Conservation (phyloP, 495 filamentous ascomycete genomes). For the Penicillium fimorum region DNA sequence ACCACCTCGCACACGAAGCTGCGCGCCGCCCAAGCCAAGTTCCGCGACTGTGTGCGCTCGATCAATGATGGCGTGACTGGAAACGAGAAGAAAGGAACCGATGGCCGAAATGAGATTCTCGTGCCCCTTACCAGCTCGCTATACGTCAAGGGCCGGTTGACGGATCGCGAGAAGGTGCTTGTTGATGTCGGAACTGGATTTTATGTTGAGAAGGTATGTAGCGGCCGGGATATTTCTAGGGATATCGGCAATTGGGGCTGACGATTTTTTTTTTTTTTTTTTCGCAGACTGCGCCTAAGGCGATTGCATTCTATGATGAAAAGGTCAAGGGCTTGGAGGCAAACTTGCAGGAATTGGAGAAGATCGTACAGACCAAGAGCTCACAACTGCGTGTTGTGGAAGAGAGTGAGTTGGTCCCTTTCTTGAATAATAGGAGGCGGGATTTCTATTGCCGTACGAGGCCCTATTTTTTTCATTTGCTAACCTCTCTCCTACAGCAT, state of each 20-base stretch:
- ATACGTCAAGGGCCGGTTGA: slow-evolving; percentile 82
- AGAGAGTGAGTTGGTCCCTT: slow-evolving; percentile 60
- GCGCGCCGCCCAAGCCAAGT: slow-evolving; percentile 83
- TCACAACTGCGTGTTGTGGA: slow-evolving; percentile 83
- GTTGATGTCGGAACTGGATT: slow-evolving; percentile 97
- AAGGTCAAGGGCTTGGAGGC: slow-evolving; percentile 78
- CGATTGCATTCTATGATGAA: slow-evolving; percentile 75
- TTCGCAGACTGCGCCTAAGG: slow-evolving; percentile 64
- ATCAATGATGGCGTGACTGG: slow-evolving; percentile 60
- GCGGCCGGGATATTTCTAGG: neutral
- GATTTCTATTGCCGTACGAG: neutral
- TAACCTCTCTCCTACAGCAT: slow-evolving; percentile 31
- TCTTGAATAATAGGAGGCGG: neutral
- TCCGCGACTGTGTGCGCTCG: slow-evolving; percentile 79
- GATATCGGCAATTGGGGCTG: neutral
- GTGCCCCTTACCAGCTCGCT: slow-evolving; percentile 90
- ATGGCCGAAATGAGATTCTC: slow-evolving; percentile 59
- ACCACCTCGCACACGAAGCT: slow-evolving; percentile 85
- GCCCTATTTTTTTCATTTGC: neutral
- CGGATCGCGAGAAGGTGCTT: slow-evolving; percentile 75
- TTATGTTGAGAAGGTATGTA: slow-evolving; percentile 84
- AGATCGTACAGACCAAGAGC: slow-evolving; percentile 79
- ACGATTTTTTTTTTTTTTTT: neutral
- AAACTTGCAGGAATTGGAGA: slow-evolving; percentile 83
- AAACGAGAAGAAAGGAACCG: slow-evolving; percentile 36